A percentile compares a stretch with the other conserved stretches of the same genome.
phyloP scores from a whole-genome alignment of 257 asterid species.

The Knoxia roxburghii region DNA sequence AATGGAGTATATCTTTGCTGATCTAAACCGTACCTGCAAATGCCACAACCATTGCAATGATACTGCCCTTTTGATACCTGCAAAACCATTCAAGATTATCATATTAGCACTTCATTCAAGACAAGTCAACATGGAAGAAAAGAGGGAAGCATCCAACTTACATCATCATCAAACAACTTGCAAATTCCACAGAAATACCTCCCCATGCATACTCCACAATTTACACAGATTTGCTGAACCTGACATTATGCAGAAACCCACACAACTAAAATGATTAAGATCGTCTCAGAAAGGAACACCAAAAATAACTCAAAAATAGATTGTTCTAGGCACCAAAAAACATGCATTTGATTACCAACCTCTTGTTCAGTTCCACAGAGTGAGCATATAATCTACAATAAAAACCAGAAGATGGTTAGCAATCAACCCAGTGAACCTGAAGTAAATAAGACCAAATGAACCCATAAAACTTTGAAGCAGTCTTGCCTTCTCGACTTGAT shows the following conservation, averaged over 20 bases:
- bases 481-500: slow-evolving; percentile 55
- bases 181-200: slow-evolving; percentile 69
- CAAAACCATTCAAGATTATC: slow-evolving; percentile 17
- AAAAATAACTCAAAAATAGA: neutral
- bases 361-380: slow-evolving; percentile 84
- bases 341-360: slow-evolving; percentile 37
- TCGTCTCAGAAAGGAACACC: neutral
- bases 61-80: slow-evolving; percentile 78
- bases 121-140: neutral
- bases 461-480: neutral
- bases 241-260: slow-evolving; percentile 17
- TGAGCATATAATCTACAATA: slow-evolving; percentile 67
- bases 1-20: too few species aligned
- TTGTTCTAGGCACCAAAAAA: neutral
- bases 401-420: slow-evolving; percentile 7
- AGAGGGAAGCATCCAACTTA: slow-evolving; percentile 26
- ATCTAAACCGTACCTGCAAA: slow-evolving; percentile 59
- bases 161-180: slow-evolving; percentile 89
- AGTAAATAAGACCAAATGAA: neutral
- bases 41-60: slow-evolving; percentile 83
- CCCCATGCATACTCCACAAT: slow-evolving; percentile 85
- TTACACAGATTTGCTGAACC: slow-evolving; percentile 69
- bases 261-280: neutral
- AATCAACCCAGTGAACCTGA: neutral
- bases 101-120: slow-evolving; percentile 3